Conservation (phyloP, 164 flowering plant genomes). For the Vitis cinerea region DNA sequence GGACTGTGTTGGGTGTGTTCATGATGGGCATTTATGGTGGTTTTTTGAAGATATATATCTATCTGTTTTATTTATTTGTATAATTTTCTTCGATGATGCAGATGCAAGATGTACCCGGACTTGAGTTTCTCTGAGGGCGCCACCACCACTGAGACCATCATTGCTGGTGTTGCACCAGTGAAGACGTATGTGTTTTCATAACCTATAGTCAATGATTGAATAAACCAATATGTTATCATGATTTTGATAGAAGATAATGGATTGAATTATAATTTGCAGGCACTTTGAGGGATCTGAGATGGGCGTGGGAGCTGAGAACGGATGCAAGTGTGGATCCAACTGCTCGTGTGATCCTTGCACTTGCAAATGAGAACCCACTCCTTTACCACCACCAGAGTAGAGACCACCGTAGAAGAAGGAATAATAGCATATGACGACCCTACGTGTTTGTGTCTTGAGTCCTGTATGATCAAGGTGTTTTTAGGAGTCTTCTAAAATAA, state of each 20-base stretch:
- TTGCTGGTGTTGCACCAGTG: conserved; percentile 44
- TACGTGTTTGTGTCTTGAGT: no score
- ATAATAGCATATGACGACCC: no score
- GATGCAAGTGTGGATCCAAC: conserved; percentile 53
- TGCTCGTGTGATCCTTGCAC: conserved; percentile 59
- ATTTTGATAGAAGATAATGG: no score
- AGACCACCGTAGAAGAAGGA: no score
- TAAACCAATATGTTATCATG: no score
- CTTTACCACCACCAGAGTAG: no score
- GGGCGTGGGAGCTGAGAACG: conserved; percentile 38
- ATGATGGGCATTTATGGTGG: not conserved
- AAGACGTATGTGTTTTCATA: conserved; percentile 25
- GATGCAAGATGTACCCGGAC: conserved; percentile 61
- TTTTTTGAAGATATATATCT: not conserved
- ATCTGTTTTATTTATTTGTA: no score
- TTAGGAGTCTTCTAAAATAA: no score
- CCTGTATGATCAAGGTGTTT: no score
- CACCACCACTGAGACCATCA: conserved; percentile 29
- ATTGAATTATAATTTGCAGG: conserved; percentile 18
- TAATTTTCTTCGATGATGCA: conserved; percentile 17
- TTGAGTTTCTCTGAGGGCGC: conserved; percentile 32
- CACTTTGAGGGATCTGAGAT: conserved; percentile 38
- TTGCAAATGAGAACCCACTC: conserved; percentile 33
- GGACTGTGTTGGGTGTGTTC: not conserved
- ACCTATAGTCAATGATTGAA: no score